Conservation (phyloP, 805 yeast species). For the Nakazawaea pomicola region DNA sequence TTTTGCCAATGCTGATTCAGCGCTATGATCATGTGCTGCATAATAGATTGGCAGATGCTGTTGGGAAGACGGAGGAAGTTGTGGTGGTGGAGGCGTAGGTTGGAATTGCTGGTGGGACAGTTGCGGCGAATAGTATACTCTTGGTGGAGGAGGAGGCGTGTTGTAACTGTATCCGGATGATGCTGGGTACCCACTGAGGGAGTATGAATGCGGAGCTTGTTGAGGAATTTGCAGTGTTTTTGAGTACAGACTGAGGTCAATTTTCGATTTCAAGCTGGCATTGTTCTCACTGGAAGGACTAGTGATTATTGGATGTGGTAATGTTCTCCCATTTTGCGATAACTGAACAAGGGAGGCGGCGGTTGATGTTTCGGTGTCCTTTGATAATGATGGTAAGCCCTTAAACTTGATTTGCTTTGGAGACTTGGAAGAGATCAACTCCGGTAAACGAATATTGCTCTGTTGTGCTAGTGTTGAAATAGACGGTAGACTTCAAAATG, state of each 20-base stretch:
- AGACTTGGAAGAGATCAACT: conserved; percentile 1
- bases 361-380: conserved; percentile 1
- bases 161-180: neutral
- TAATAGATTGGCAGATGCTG: neutral
- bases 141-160: neutral
- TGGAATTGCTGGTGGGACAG: no score
- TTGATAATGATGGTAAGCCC: neutral
- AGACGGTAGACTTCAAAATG: conserved; percentile 6
- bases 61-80: neutral
- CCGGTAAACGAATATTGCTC: conserved; percentile 10
- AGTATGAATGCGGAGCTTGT: neutral
- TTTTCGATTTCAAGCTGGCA: conserved; percentile 3
- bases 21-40: neutral
- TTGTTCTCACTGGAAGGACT: neutral
- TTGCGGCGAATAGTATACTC: neutral
- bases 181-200: no score
- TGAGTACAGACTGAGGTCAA: neutral
- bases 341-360: conserved; percentile 8
- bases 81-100: neutral
- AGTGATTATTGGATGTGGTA: conserved; percentile 8
- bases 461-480: conserved; percentile 9
- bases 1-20: neutral
- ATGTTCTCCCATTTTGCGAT: conserved; percentile 6
- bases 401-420: conserved; percentile 1
- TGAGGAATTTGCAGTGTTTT: neutral